phyloP scores from a whole-genome alignment of 1,284 basidiomycete species.

The Moniliella sp. region DNA sequence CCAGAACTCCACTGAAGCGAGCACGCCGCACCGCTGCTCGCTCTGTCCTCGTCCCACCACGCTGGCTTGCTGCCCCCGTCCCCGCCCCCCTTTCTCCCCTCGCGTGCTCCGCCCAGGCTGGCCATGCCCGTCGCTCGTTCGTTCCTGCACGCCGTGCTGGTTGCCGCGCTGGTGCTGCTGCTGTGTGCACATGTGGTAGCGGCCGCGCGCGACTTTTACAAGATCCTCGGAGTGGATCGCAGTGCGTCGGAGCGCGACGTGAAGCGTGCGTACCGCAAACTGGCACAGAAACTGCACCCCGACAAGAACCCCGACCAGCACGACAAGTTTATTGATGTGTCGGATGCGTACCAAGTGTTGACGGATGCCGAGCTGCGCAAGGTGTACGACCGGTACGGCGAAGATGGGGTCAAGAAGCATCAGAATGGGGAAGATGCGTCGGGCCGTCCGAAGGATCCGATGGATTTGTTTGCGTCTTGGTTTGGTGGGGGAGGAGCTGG shows the following conservation, averaged over 20 bases:
- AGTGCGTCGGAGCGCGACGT: constrained; percentile 23
- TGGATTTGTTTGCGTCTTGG: constrained; percentile 30
- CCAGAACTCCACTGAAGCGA: no score
- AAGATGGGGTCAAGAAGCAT: constrained; percentile 28
- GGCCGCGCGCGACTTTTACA: constrained; percentile 24
- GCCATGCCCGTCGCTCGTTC: no score
- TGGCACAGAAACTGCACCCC: constrained; percentile 27
- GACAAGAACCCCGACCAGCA: constrained; percentile 32
- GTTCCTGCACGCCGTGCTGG: no score
- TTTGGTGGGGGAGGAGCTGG: constrained; percentile 20
- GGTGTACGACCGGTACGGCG: constrained; percentile 27
- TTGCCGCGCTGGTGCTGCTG: constrained; percentile 2
- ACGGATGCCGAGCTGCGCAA: constrained; percentile 19
- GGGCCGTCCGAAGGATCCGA: constrained; percentile 16
- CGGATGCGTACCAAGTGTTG: constrained; percentile 28
- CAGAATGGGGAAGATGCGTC: constrained; percentile 7
- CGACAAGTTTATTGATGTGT: constrained; percentile 35
- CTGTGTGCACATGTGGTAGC: constrained; percentile 7
- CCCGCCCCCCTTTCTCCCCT: no score
- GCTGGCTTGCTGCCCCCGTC: no score
- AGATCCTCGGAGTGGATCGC: constrained; percentile 22
- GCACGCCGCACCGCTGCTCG: no score
- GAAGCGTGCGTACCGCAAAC: constrained; percentile 27
- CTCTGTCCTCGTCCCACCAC: no score
- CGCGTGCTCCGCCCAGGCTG: no score